These are phyloP conservation scores for Daldinia bambusicola DNA, from an alignment of 495 filamentous ascomycete genomes.

Conservation along the genomic window DNA sequence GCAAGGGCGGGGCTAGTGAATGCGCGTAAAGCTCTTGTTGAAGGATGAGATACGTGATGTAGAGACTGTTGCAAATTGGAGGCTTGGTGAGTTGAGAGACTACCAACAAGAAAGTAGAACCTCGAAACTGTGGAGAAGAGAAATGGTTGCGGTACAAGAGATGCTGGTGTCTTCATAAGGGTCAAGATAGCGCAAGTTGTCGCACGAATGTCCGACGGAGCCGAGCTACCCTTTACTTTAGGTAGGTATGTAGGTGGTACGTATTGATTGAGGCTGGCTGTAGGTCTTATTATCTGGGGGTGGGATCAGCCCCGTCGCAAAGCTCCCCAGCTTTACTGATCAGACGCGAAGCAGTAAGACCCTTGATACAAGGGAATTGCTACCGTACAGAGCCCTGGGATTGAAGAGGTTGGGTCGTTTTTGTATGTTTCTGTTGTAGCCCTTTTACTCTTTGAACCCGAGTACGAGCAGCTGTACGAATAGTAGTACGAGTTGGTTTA, in stretches of 20 bases:
- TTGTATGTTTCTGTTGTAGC: constrained; percentile 14
- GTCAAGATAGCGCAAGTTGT: constrained; percentile 19
- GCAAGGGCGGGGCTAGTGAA: constrained; percentile 23
- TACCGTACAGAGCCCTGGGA: constrained; percentile 4
- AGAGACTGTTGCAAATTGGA: constrained; percentile 11
- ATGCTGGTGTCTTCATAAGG: constrained; percentile 38
- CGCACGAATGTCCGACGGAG: constrained; percentile 41
- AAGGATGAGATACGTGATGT: neutral
- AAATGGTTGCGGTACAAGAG: constrained; percentile 19
- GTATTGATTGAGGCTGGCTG: constrained; percentile 9
- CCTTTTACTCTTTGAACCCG: constrained; percentile 8
- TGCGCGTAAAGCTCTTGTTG: constrained; percentile 20
- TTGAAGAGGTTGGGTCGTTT: neutral
- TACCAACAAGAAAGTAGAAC: constrained; percentile 20
- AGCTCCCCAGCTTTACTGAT: constrained; percentile 17
- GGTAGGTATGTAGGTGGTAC: too few relatives aligned
- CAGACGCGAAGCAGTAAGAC: constrained; percentile 18
- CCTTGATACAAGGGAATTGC: constrained; percentile 22
- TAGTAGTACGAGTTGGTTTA: neutral
- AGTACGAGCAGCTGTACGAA: neutral
- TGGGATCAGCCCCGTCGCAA: constrained; percentile 11
- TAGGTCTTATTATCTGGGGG: constrained; percentile 8
- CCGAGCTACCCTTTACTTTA: constrained; percentile 30
- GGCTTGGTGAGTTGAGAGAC: constrained; percentile 14
- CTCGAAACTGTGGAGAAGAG: constrained; percentile 32